These are phyloP conservation scores for Magnolia kwangsiensis DNA, from an alignment of 164 flowering plant genomes.

Conservation along the genomic window DNA sequence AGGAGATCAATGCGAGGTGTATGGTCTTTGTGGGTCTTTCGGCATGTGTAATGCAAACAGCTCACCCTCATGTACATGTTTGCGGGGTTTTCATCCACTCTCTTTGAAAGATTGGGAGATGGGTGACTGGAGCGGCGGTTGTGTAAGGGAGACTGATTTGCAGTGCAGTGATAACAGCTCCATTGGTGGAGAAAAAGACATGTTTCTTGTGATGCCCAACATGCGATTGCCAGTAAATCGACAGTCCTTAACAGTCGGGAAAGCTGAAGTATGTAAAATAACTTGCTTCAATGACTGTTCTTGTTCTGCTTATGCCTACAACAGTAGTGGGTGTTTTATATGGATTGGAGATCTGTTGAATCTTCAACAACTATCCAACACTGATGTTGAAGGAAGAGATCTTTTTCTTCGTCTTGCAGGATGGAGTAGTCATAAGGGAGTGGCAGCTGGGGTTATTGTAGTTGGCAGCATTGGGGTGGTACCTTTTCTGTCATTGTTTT, in stretches of 20 bases:
- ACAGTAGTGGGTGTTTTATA: slow-evolving; percentile 6
- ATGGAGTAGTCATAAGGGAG: slow-evolving; percentile 4
- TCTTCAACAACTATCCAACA: slow-evolving; percentile 5
- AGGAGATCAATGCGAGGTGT: slow-evolving; percentile 8
- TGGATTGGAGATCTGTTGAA: slow-evolving; percentile 17
- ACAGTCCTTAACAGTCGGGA: background rate
- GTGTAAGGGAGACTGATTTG: slow-evolving; percentile 13
- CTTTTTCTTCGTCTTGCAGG: background rate
- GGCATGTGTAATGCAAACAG: slow-evolving; percentile 14
- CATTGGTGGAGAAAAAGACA: background rate
- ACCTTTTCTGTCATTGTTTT: slow-evolving; percentile 14
- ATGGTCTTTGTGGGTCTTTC: slow-evolving; percentile 20
- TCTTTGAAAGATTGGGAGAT: slow-evolving; percentile 10
- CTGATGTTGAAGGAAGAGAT: slow-evolving; percentile 11
- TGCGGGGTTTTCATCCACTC: slow-evolving; percentile 7
- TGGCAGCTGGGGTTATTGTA: slow-evolving; percentile 9
- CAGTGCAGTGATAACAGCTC: slow-evolving; percentile 13
- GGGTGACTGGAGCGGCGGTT: slow-evolving; percentile 16
- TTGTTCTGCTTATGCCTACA: slow-evolving; percentile 18
- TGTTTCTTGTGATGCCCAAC: slow-evolving; percentile 6
- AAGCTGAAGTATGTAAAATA: slow-evolving; percentile 6
- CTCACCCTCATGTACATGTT: slow-evolving; percentile 9
- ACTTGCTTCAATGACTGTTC: slow-evolving; percentile 20
- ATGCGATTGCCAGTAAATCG: slow-evolving; percentile 7
- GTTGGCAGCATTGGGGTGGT: slow-evolving; percentile 16